Base-by-base conservation (phyloP, 805 yeast species). In the Yarrowia sp. region DNA sequence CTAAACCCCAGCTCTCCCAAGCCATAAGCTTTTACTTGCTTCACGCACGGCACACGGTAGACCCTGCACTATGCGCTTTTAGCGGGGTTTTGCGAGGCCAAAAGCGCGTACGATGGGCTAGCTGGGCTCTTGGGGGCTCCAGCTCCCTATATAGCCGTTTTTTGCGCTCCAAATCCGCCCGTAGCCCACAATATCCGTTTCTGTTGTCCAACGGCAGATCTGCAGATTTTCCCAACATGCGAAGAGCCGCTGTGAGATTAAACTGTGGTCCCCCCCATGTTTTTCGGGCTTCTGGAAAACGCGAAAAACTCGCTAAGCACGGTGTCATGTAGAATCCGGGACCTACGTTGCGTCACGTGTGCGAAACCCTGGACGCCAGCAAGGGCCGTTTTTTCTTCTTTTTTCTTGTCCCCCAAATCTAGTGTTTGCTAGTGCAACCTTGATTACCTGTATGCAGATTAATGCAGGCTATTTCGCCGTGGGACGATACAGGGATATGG, bases 191-290 rank as follows among this genome's bases (percentile, higher is more conserved):
- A 27, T 12, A 7, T 27, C 10, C 10, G 29, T 33, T 16, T 10
- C 4, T 18, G 13, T 8, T 10, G 13, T 3, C 1, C 4, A n/a
- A 42, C 49, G 49, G 49, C 32, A 14, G 49, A 42, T 42, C 49
- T 9, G 49, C 49, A 42, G 49, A 42, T 42, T 42, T 25, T 42
- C 49, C 18, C 10, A 12, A 25, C 33, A 42, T 25, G 31, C 19
- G 47, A 41, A 41, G 49, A 42, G 49, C 49, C 29, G 42, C 42
- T 38, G 42, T 39, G 49, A 42, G 49, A 42, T 42, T 42, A 42
- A 42, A 24, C 14, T 41, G 21, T 41, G 31, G 29, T 27, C 29
- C n/a, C n/a, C n/a, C n/a, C n/a, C 29, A 27, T 27, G 29, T 27
- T 27, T 27, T 24, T 3, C n/a, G n/a, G n/a, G n/a, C n/a, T n/a